These are phyloP conservation scores for Fusarium sp. DNA, from an alignment of 2,329 filamentous ascomycete species.

Conservation along the genomic window DNA sequence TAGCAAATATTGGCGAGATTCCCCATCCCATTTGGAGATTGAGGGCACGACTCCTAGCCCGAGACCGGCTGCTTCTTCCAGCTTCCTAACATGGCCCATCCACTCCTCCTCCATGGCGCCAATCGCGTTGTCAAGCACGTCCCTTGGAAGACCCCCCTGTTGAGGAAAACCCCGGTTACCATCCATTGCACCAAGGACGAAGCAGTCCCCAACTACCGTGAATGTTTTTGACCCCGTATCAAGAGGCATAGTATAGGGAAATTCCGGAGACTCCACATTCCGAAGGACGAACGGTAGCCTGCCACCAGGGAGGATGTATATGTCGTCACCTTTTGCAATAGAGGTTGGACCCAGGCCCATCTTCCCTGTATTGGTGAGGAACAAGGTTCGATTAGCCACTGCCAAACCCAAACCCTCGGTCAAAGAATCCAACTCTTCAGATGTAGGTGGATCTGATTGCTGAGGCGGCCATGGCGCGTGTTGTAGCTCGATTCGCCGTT, in stretches of 20 bases:
- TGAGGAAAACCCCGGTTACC: neutral
- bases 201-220: neutral
- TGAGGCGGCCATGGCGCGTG: neutral
- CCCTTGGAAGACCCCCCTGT: neutral
- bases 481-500: neutral
- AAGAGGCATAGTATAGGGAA: neutral
- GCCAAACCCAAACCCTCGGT: neutral
- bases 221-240: too few species aligned
- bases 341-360: neutral
- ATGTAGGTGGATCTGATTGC: neutral
- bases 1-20: too few species aligned
- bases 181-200: neutral
- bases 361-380: neutral
- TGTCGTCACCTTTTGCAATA: neutral
- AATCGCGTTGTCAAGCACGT: neutral
- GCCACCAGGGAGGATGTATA: neutral
- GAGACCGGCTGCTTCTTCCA: too few species aligned
- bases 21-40: too few species aligned
- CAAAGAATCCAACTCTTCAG: neutral
- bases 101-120: too few species aligned
- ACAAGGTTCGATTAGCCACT: neutral
- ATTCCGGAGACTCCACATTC: too few species aligned
- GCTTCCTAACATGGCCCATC: too few species aligned
- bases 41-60: too few species aligned
- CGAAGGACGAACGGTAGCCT: neutral